Evolutionary conservation across 2,329 filamentous ascomycete species (phyloP).

Genomic region (Hirsutella rhossiliensis): DNA sequence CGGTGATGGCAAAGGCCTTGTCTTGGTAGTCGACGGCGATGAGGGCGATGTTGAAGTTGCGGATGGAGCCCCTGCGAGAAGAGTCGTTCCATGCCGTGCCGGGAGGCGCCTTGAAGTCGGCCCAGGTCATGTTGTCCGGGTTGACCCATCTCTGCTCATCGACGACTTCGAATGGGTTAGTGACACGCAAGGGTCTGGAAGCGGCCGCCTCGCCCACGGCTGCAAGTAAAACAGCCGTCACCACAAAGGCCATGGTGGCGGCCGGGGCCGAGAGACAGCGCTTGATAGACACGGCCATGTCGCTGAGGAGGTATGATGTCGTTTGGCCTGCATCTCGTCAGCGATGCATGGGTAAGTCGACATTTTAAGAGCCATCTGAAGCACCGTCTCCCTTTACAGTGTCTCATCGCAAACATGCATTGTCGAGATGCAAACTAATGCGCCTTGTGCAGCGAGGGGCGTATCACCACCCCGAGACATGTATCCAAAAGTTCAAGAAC

Average conservation of each 20-base stretch:
- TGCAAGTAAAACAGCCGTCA: conserved; percentile 2
- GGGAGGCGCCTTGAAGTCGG: conserved; percentile 32
- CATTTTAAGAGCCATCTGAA: no score
- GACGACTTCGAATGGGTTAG: conserved; percentile 33
- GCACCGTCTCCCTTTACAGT: no score
- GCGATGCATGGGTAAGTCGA: background rate
- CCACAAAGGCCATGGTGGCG: background rate
- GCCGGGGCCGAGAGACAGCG: background rate
- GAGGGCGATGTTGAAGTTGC: conserved; percentile 45
- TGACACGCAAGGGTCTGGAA: background rate
- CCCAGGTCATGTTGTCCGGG: conserved; percentile 41
- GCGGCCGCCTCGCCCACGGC: background rate
- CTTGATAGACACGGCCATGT: background rate
- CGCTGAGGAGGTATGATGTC: background rate
- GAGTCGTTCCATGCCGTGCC: conserved; percentile 36
- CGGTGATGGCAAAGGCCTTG: conserved; percentile 34
- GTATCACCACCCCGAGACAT: no score
- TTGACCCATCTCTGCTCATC: conserved; percentile 41
- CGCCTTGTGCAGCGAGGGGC: no score
- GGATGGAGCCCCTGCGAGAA: conserved; percentile 26
- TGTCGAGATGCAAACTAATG: no score
- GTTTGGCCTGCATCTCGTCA: background rate
- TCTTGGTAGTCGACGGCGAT: conserved; percentile 40
- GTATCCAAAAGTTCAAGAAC: no score
- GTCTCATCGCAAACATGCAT: no score